These are phyloP conservation scores for Dunaliella sp. DNA, from an alignment of 139 green algal genomes.

Conservation along the genomic window DNA sequence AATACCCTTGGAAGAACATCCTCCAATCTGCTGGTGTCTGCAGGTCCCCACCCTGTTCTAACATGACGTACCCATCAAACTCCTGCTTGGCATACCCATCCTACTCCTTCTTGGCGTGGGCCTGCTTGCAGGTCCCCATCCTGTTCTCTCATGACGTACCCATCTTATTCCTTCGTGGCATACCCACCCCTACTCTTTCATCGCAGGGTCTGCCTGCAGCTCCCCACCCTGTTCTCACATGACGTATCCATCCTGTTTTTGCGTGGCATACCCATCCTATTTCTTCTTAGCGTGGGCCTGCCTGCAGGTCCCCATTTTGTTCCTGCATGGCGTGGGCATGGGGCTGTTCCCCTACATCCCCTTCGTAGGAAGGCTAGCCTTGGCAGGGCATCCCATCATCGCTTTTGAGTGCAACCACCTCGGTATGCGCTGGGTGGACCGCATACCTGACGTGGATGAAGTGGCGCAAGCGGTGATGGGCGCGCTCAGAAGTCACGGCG, in stretches of 20 bases:
- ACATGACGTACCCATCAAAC: too few relatives aligned
- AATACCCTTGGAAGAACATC: too few relatives aligned
- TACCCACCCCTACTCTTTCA: background rate
- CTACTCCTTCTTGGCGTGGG: background rate
- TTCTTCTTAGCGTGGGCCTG: too few relatives aligned
- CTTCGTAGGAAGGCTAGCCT: slow-evolving; percentile 30
- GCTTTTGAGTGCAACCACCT: slow-evolving; percentile 45
- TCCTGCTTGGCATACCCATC: background rate
- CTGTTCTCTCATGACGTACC: background rate
- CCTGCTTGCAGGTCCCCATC: background rate
- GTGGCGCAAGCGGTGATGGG: slow-evolving; percentile 10
- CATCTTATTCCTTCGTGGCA: background rate
- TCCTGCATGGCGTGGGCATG: slow-evolving; percentile 50
- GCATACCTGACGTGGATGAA: slow-evolving; percentile 19
- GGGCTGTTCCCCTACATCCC: slow-evolving; percentile 46
- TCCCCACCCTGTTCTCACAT: background rate
- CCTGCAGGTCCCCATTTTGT: slow-evolving; percentile 50
- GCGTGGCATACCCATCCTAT: background rate
- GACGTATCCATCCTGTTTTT: too few relatives aligned
- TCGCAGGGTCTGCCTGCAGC: background rate
- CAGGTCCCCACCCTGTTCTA: too few relatives aligned
- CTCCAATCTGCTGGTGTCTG: too few relatives aligned
- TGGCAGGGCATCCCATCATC: slow-evolving; percentile 26
- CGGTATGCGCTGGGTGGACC: slow-evolving; percentile 24
- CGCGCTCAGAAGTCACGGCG: background rate